Conservation (phyloP, 257 asterid species). For the Phtheirospermum japonicum region DNA sequence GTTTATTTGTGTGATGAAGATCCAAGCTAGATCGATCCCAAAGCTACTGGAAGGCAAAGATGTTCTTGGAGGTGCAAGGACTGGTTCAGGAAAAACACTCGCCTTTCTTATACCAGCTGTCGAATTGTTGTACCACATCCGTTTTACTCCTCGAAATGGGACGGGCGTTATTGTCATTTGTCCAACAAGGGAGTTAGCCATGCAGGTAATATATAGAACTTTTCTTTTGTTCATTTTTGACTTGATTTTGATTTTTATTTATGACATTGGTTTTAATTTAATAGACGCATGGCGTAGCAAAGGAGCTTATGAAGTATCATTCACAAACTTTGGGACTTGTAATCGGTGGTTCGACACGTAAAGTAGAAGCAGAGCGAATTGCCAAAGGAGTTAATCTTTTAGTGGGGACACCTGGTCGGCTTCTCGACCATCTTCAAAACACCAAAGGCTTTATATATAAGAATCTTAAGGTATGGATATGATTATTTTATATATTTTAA, state of each 20-base stretch:
- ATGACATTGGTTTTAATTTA: constrained; percentile 3
- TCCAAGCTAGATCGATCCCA: constrained; percentile 89
- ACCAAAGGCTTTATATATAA: constrained; percentile 81
- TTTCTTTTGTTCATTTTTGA: not conserved
- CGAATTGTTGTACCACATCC: constrained; percentile 56
- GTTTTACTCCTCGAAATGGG: constrained; percentile 79
- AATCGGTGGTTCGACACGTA: constrained; percentile 74
- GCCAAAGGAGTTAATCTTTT: constrained; percentile 76
- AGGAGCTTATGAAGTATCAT: constrained; percentile 80
- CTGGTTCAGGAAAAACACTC: constrained; percentile 96
- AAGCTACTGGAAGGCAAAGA: constrained; percentile 80
- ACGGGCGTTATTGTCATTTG: constrained; percentile 88
- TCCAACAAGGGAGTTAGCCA: constrained; percentile 95
- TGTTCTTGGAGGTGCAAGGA: constrained; percentile 95
- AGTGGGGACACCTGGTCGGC: constrained; percentile 92
- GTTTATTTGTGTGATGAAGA: constrained; percentile 40
- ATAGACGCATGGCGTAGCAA: constrained; percentile 93
- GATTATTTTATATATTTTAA: not conserved
- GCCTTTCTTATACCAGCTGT: constrained; percentile 89
- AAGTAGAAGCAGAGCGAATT: constrained; percentile 65
- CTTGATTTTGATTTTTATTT: not conserved
- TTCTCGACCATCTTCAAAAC: constrained; percentile 89
- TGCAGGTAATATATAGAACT: constrained; percentile 48
- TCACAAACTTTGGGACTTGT: constrained; percentile 80
- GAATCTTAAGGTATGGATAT: constrained; percentile 63